Percentiles rank a stretch among this genome's conserved stretches.
Conservation (phyloP, 176 grass and related monocot species). For the Cocos nucifera region DNA sequence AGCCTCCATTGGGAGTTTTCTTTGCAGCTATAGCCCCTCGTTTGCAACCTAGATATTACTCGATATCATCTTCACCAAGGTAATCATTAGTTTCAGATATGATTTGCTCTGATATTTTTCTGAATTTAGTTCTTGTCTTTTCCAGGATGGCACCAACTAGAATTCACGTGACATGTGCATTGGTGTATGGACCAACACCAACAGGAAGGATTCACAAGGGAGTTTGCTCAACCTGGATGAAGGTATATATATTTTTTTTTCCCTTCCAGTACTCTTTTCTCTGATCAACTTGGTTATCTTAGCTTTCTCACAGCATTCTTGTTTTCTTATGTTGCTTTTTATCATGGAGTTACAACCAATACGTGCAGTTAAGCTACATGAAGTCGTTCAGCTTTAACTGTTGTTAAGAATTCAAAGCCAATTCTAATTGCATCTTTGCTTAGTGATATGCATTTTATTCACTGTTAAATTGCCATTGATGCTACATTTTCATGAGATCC, state of each 20-base stretch:
- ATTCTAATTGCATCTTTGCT: too few species aligned
- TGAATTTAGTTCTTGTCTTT: conserved; percentile 15
- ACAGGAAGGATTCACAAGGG: conserved; percentile 79
- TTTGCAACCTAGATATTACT: conserved; percentile 87
- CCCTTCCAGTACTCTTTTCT: not conserved
- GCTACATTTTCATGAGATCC: too few species aligned
- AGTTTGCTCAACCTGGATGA: conserved; percentile 92
- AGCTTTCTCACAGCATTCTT: too few species aligned
- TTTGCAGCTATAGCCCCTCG: conserved; percentile 79
- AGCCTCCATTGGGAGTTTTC: conserved; percentile 87
- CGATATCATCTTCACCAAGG: conserved; percentile 88
- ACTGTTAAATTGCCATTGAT: too few species aligned
- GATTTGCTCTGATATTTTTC: not conserved
- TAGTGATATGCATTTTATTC: too few species aligned
- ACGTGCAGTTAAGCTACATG: too few species aligned
- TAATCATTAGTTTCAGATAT: conserved; percentile 22
- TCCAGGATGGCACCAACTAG: conserved; percentile 63
- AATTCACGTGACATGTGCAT: conserved; percentile 83
- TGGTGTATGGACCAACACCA: conserved; percentile 60
- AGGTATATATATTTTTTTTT: conserved; percentile 46
- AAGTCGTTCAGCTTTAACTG: too few species aligned
- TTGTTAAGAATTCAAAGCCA: too few species aligned
- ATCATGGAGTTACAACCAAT: too few species aligned
- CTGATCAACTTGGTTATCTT: not conserved
- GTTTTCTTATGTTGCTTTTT: too few species aligned